Base-by-base conservation (phyloP, 305 asterid species). In the Fraxinus albicans region DNA sequence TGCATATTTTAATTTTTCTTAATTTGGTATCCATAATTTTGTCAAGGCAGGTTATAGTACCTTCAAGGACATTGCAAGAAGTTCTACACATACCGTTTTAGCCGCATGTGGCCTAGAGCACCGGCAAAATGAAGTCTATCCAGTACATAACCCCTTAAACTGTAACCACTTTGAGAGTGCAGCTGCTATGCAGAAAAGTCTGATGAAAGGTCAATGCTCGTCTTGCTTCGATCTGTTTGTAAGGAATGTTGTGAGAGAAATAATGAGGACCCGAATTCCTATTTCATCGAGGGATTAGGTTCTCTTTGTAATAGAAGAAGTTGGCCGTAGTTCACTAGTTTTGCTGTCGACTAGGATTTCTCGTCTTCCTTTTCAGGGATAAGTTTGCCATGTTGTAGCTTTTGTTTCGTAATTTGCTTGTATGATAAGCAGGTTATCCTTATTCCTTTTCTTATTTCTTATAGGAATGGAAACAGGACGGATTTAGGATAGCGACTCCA, bases 21-120 rank as follows among this genome's bases (percentile, higher is more conserved):
- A 38, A 38, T 38, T 38, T 8, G 44, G 44, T 38, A 38, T 38
- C 44, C 2, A 9, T 38, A 8, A 38, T 38, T 38, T 38, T 38
- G 44, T 38, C 42, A 9, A 38, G 44, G 44, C 44, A 38, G 44
- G 44, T 38, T 53, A 53, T 17, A 53, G 23, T 84, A 77, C 87
- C 91, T 87, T 89, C 94, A 88, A 90, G 91, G 89, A 89, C 90
- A 80, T 85, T 85, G 90, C 97, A 83, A 85, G 95, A 90, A 77
- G 86, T 69, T 88, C 90, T 63, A 89, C 91, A 13, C 92, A 89
- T 89, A 87, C 90, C 78, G 40, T 92, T 86, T 89, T 93, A 90
- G 93, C 90, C 83, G 92, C 90, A 42, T 76, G 80, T 77, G 91
- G 90, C 44, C 75, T 86, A 27, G 82, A 89, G 83, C 91, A 89